Conservation (phyloP, 805 yeast genomes). For the Yarrowia sp. region DNA sequence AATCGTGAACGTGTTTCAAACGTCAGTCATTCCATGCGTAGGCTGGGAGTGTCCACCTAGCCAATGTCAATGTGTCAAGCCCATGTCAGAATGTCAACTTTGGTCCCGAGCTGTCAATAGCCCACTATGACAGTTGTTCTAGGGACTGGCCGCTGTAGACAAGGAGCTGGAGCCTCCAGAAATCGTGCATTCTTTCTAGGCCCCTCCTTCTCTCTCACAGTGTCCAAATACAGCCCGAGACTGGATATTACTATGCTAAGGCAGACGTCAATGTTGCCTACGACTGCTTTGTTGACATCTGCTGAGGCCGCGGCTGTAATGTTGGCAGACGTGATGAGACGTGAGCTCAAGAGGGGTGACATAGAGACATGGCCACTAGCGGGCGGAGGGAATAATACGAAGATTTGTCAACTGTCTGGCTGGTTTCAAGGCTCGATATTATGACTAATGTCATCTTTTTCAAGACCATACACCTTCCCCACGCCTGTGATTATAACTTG, state of each 20-base stretch:
- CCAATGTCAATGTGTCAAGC: constrained; percentile 4
- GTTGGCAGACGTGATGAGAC: constrained; percentile 37
- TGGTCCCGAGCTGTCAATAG: constrained; percentile 15
- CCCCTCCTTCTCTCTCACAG: neutral
- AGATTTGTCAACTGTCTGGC: no score
- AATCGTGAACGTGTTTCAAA: constrained; percentile 1
- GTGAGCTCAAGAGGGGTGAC: constrained; percentile 29
- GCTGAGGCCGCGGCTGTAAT: constrained; percentile 3
- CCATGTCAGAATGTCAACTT: constrained; percentile 1
- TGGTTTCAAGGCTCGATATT: neutral
- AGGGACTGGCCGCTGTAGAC: neutral
- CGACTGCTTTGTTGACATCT: neutral
- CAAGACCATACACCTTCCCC: no score
- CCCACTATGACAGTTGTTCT: constrained; percentile 1
- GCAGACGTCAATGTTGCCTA: constrained; percentile 1
- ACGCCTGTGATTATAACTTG: no score
- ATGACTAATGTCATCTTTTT: neutral
- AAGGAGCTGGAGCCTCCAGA: neutral
- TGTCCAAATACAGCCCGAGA: neutral
- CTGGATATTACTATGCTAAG: neutral
- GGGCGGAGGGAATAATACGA: neutral
- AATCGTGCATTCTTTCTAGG: constrained; percentile 13
- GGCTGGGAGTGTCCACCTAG: neutral
- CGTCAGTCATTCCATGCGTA: neutral
- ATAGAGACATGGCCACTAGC: neutral